A percentile compares a stretch with the other conserved stretches of the same genome.
These are phyloP conservation scores for Tolypocladium cylindrosporum DNA, from an alignment of 2,329 filamentous ascomycete species.

Conservation along the genomic window DNA sequence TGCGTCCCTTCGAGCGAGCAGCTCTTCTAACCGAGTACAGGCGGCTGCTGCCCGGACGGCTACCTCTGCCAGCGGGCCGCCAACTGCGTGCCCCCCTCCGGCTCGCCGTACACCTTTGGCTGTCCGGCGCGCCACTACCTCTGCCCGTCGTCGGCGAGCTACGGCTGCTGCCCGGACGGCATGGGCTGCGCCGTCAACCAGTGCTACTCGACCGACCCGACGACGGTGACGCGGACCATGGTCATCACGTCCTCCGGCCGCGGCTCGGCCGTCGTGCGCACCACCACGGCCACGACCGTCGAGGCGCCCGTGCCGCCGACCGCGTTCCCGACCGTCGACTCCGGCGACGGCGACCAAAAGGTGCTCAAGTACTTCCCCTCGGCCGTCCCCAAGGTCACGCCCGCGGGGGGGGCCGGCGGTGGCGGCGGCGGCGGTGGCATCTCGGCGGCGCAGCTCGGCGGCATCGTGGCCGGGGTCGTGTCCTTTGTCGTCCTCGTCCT, in stretches of 20 bases:
- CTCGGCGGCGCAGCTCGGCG: constrained; percentile 33
- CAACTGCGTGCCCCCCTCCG: constrained; percentile 34
- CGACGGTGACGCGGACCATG: constrained; percentile 33
- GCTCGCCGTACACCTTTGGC: constrained; percentile 24
- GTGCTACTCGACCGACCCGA: constrained; percentile 38
- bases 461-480: constrained; percentile 42
- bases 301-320: constrained; percentile 27
- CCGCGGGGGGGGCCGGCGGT: constrained; percentile 6
- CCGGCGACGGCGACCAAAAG: constrained; percentile 14
- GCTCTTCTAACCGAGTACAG: constrained; percentile 10
- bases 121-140: constrained; percentile 36
- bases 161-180: constrained; percentile 41
- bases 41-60: constrained; percentile 35
- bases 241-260: constrained; percentile 34
- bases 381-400: constrained; percentile 26
- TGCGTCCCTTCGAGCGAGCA: neutral
- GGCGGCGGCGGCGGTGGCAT: constrained; percentile 22
- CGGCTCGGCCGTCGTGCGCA: constrained; percentile 28
- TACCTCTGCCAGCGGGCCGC: constrained; percentile 28
- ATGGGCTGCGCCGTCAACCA: constrained; percentile 36
- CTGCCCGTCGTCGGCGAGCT: constrained; percentile 39
- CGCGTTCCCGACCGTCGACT: constrained; percentile 13
- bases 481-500: constrained; percentile 37
- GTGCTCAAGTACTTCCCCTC: constrained; percentile 35
- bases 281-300: constrained; percentile 26